phyloP scores from a whole-genome alignment of 768 basidiomycete genomes.

The Mrakia hoshinonis region DNA sequence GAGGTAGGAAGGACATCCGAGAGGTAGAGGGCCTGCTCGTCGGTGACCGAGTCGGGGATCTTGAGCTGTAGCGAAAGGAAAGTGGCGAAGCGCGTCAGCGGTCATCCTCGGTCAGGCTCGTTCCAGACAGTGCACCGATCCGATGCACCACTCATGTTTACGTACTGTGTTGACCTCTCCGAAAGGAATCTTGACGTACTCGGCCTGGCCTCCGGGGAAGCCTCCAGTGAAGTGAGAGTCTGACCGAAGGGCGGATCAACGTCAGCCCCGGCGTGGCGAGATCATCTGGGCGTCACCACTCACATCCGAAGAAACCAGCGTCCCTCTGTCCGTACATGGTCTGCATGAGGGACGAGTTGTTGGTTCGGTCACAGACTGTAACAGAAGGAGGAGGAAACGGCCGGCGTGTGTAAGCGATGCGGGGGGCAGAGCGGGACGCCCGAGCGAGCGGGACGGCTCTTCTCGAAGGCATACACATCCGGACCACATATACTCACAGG shows the following conservation, averaged over 20 bases:
- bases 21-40: constrained; percentile 49
- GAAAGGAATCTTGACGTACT: constrained; percentile 43
- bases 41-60: constrained; percentile 56
- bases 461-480: too few species aligned
- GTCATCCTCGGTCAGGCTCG: not conserved
- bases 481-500: too few species aligned
- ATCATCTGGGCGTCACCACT: constrained; percentile 41
- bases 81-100: not conserved
- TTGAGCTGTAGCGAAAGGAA: constrained; percentile 42
- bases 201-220: constrained; percentile 63
- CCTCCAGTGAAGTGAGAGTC: constrained; percentile 59
- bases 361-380: constrained; percentile 62
- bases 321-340: constrained; percentile 45
- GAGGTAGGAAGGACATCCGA: constrained; percentile 56
- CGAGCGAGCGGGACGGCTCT: too few species aligned
- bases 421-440: too few species aligned
- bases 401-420: too few species aligned
- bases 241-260: not conserved
- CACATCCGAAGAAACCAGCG: constrained; percentile 59
- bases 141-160: too few species aligned
- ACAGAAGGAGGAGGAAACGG: too few species aligned
- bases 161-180: constrained; percentile 56
- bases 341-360: constrained; percentile 51
- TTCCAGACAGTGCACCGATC: too few species aligned
- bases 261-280: not conserved